Evolutionary conservation across 306 rosid genomes (phyloP).

Genomic region (Luffa aegyptiaca): DNA sequence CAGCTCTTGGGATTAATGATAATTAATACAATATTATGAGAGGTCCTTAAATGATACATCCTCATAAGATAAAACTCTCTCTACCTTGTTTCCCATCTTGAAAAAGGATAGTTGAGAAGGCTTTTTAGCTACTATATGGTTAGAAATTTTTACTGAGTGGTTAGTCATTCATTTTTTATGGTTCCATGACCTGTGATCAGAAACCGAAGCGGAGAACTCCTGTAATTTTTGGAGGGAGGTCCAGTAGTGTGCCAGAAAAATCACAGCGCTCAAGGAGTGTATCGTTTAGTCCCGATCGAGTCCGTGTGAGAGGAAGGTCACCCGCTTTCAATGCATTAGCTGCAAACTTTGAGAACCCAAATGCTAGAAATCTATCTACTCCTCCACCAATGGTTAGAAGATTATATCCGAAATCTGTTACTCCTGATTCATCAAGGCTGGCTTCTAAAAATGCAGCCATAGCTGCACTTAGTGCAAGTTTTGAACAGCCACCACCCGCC

Average conservation of each 20-base stretch:
- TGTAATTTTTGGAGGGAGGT: constrained; percentile 75
- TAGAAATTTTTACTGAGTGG: not conserved
- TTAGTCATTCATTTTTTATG: not conserved
- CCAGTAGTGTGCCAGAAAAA: constrained; percentile 62
- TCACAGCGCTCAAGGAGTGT: constrained; percentile 91
- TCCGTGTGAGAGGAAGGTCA: constrained; percentile 92
- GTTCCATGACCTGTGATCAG: constrained; percentile 24
- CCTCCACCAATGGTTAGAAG: constrained; percentile 89
- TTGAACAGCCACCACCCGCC: constrained; percentile 49
- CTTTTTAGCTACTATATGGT: not conserved
- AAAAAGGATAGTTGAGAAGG: not conserved
- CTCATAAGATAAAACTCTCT: not conserved
- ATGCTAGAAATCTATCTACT: constrained; percentile 81
- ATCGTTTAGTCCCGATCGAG: constrained; percentile 88
- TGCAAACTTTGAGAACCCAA: constrained; percentile 72
- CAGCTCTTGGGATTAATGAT: not conserved
- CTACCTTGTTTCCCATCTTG: not conserved
- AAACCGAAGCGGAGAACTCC: constrained; percentile 80
- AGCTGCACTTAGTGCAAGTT: constrained; percentile 50
- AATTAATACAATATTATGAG: not conserved
- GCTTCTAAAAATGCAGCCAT: constrained; percentile 62
- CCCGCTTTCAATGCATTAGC: constrained; percentile 95
- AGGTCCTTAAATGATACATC: not conserved
- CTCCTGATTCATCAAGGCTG: constrained; percentile 42
- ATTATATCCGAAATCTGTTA: constrained; percentile 68